These are phyloP conservation scores for Exophiala dermatitidis DNA, from an alignment of 2,329 filamentous ascomycete genomes.

Conservation along the genomic window DNA sequence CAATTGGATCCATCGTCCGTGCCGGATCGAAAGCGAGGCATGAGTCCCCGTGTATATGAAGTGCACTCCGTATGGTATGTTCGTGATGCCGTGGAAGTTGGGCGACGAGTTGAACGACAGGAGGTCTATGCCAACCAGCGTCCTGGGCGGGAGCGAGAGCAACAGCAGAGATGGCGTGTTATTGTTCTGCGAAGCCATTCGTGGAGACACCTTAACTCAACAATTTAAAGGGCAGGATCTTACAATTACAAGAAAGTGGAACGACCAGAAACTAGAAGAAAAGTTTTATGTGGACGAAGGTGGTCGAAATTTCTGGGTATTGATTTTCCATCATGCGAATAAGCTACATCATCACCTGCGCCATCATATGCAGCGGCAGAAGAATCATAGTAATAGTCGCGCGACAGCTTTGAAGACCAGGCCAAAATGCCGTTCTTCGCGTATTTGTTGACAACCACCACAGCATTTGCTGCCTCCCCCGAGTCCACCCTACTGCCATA, in stretches of 20 bases:
- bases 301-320: neutral
- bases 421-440: slow-evolving; percentile 47
- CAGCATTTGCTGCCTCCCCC: neutral
- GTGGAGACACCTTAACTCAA: neutral
- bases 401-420: slow-evolving; percentile 42
- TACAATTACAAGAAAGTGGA: too few species aligned
- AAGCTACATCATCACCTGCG: slow-evolving; percentile 4
- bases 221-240: too few species aligned
- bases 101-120: slow-evolving; percentile 57
- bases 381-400: slow-evolving; percentile 1
- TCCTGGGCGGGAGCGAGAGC: slow-evolving; percentile 40
- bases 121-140: slow-evolving; percentile 46
- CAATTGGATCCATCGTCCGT: slow-evolving; percentile 49
- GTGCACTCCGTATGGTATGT: slow-evolving; percentile 52
- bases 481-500: too few species aligned
- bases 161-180: slow-evolving; percentile 33
- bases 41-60: slow-evolving; percentile 56
- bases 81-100: slow-evolving; percentile 55
- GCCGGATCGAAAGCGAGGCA: slow-evolving; percentile 52
- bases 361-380: slow-evolving; percentile 1
- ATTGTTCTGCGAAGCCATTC: neutral
- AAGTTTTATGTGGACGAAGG: neutral
- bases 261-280: neutral
- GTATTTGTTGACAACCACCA: slow-evolving; percentile 34
- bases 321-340: slow-evolving; percentile 6